Conservation (phyloP, 2,329 filamentous ascomycete species). For the Grosmannia clavigera region DNA sequence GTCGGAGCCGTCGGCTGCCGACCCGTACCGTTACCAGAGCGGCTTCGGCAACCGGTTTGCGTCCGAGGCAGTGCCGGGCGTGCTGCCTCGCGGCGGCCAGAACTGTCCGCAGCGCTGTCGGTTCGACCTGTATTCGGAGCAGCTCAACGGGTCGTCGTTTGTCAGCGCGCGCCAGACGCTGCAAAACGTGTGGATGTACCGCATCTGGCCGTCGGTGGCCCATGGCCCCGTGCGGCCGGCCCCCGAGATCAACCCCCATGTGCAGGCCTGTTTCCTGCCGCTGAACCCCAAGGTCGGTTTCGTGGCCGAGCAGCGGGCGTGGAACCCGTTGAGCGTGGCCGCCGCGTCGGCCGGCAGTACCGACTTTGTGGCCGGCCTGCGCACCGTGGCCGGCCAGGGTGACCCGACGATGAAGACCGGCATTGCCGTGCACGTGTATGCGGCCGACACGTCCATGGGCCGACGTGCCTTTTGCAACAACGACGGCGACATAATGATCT, state of each 20-base stretch:
- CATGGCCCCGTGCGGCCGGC: slow-evolving; percentile 13
- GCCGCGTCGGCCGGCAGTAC: slow-evolving; percentile 6
- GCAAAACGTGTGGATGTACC: slow-evolving; percentile 23
- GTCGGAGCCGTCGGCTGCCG: slow-evolving; percentile 2
- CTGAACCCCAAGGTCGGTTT: slow-evolving; percentile 32
- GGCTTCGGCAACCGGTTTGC: slow-evolving; percentile 41
- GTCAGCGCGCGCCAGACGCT: slow-evolving; percentile 17
- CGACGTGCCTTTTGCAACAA: slow-evolving; percentile 38
- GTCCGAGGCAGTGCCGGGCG: slow-evolving; percentile 32
- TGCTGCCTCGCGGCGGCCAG: slow-evolving; percentile 29
- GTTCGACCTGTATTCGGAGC: slow-evolving; percentile 31
- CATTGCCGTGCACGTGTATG: slow-evolving; percentile 35
- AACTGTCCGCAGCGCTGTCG: slow-evolving; percentile 32
- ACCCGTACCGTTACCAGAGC: slow-evolving; percentile 41
- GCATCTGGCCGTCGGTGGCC: slow-evolving; percentile 20
- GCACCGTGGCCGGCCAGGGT: slow-evolving; percentile 35
- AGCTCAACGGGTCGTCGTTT: slow-evolving; percentile 31
- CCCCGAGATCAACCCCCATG: slow-evolving; percentile 12
- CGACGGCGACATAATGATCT: slow-evolving; percentile 55
- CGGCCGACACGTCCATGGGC: slow-evolving; percentile 33
- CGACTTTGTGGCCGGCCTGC: slow-evolving; percentile 34
- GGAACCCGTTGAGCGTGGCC: slow-evolving; percentile 28
- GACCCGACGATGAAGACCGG: slow-evolving; percentile 36
- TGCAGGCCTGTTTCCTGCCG: slow-evolving; percentile 31
- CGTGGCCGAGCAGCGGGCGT: slow-evolving; percentile 21